Evolutionary conservation across 2,329 filamentous ascomycete species (phyloP).

Genomic region (Cladorrhinum sp.): DNA sequence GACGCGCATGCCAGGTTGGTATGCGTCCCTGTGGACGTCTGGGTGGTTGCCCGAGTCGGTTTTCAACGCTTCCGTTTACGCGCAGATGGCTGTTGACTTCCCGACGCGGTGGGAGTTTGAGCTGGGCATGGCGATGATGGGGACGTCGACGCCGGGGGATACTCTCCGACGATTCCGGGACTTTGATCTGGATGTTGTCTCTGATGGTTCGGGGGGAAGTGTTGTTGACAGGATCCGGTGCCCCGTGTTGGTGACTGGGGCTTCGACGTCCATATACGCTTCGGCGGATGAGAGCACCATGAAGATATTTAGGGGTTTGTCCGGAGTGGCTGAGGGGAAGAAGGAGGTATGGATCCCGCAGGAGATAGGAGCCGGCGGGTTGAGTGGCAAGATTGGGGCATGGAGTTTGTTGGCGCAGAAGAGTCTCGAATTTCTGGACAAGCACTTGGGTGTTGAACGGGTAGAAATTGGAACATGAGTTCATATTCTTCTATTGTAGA

Average conservation of each 20-base stretch:
- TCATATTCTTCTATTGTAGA: too few relatives aligned
- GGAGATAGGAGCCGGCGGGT: conserved; percentile 8
- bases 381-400: conserved; percentile 20
- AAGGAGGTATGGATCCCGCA: conserved; percentile 18
- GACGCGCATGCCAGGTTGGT: conserved; percentile 26
- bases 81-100: conserved; percentile 15
- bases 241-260: conserved; percentile 15
- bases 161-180: not conserved
- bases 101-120: conserved; percentile 19
- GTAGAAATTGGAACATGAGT: not conserved
- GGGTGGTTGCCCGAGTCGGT: conserved; percentile 31
- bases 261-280: conserved; percentile 9
- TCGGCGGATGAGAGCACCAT: not conserved
- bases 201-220: not conserved
- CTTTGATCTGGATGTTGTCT: conserved; percentile 10
- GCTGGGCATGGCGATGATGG: conserved; percentile 4
- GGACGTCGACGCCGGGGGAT: not conserved
- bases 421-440: not conserved
- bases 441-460: not conserved
- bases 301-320: conserved; percentile 6
- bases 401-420: not conserved
- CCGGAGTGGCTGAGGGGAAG: conserved; percentile 4
- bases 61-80: conserved; percentile 25
- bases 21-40: conserved; percentile 27
- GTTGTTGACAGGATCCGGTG: conserved; percentile 11